phyloP scores from a whole-genome alignment of 2,329 filamentous ascomycete genomes.

The Penicillium oxalicum region DNA sequence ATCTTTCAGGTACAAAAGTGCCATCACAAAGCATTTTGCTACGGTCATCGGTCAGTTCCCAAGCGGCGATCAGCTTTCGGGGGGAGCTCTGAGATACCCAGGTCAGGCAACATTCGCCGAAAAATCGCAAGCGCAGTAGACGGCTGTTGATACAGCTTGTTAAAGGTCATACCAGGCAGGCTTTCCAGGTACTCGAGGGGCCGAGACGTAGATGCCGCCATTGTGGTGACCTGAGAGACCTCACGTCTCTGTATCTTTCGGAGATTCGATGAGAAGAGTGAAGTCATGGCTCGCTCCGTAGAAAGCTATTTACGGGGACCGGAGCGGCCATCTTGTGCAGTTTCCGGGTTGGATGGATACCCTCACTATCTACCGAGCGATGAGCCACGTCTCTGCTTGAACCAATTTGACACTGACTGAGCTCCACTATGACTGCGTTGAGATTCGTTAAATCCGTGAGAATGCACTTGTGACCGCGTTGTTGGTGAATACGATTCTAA shows the following conservation, averaged over 20 bases:
- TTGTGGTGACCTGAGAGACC: conserved; percentile 33
- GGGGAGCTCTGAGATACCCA: conserved; percentile 53
- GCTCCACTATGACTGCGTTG: conserved; percentile 46
- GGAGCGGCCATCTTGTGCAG: conserved; percentile 26
- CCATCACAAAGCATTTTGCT: conserved; percentile 96
- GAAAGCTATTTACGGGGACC: conserved; percentile 22
- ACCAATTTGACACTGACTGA: not conserved
- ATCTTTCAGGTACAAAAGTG: conserved; percentile 80
- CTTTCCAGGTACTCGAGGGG: conserved; percentile 88
- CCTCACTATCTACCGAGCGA: conserved; percentile 9
- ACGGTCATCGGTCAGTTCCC: conserved; percentile 12
- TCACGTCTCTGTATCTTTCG: conserved; percentile 18
- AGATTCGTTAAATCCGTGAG: conserved; percentile 61
- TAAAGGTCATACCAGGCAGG: conserved; percentile 82
- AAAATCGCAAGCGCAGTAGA: conserved; percentile 94
- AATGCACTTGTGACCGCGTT: not conserved
- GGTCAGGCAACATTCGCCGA: conserved; percentile 88
- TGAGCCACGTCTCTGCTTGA: conserved; percentile 1
- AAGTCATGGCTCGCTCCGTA: conserved; percentile 9
- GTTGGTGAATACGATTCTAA: conserved; percentile 12
- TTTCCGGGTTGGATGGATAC: conserved; percentile 18
- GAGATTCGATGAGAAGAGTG: conserved; percentile 8
- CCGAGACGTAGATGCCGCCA: conserved; percentile 53
- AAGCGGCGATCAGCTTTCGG: not conserved
- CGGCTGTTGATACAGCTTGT: conserved; percentile 88